Percentiles rank a stretch among this genome's conserved stretches.
These are phyloP conservation scores for Punctularia strigosozonata DNA, from an alignment of 768 basidiomycete genomes.

Conservation along the genomic window DNA sequence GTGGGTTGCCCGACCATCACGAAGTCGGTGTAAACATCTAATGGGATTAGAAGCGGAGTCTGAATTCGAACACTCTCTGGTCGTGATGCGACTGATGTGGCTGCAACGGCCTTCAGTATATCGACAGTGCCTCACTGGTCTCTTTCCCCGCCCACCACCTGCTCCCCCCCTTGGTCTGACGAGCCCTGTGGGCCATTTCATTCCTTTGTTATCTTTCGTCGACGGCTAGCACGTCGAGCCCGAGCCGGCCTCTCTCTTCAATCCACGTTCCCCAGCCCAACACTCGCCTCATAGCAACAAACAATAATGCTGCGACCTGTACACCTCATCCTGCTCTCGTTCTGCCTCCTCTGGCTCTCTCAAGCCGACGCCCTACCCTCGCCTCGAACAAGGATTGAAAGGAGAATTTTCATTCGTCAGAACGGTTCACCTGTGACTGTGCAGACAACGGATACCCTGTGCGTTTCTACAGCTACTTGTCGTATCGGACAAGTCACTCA, in stretches of 20 bases:
- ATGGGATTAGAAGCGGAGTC: too few relatives aligned
- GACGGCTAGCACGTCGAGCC: background rate
- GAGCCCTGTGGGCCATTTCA: background rate
- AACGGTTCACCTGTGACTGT: background rate
- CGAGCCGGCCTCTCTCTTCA: slow-evolving; percentile 1
- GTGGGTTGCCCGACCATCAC: too few relatives aligned
- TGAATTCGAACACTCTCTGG: too few relatives aligned
- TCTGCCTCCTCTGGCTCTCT: background rate
- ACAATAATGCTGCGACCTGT: background rate
- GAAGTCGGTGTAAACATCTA: too few relatives aligned
- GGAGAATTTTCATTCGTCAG: background rate
- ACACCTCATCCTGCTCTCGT: background rate
- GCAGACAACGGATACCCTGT: background rate
- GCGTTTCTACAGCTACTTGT: too few relatives aligned
- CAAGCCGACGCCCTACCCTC: too few relatives aligned
- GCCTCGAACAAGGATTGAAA: background rate
- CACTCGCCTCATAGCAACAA: background rate
- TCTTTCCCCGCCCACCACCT: background rate
- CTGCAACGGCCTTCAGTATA: background rate
- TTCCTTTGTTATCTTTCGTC: slow-evolving; percentile 1
- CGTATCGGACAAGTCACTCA: too few relatives aligned
- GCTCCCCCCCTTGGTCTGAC: background rate
- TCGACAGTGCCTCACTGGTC: background rate
- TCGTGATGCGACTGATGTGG: too few relatives aligned
- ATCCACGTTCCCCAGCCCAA: background rate